A percentile compares a stretch with the other conserved stretches of the same genome.
Conservation (phyloP, 2,329 filamentous ascomycete species). For the Davidsoniella eucalypti region DNA sequence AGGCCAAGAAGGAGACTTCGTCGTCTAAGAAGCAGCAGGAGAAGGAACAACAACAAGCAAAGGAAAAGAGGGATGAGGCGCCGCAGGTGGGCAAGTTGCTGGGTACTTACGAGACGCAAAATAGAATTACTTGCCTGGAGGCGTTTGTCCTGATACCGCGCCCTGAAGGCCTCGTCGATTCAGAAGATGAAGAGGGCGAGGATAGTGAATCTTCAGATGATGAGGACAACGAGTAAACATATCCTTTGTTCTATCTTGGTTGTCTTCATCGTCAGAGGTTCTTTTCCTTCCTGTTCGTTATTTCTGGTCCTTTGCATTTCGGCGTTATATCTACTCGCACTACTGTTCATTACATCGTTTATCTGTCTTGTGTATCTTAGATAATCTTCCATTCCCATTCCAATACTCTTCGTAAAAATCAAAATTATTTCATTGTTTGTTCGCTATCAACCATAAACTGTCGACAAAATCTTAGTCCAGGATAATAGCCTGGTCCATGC, state of each 20-base stretch:
- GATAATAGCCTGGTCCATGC: background rate
- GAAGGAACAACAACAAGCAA: constrained; percentile 18
- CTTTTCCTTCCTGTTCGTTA: background rate
- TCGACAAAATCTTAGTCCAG: too few relatives aligned
- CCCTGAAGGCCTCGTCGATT: constrained; percentile 42
- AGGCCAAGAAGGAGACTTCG: constrained; percentile 17
- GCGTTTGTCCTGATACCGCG: constrained; percentile 70
- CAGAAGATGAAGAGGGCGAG: constrained; percentile 24
- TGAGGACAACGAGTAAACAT: constrained; percentile 18
- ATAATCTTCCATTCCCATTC: too few relatives aligned
- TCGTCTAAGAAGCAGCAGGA: constrained; percentile 11
- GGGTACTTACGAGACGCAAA: constrained; percentile 68
- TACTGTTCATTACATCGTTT: too few relatives aligned
- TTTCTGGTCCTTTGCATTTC: too few relatives aligned
- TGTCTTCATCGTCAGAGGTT: background rate
- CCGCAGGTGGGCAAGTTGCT: constrained; percentile 44
- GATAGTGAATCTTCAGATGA: constrained; percentile 23
- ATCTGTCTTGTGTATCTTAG: too few relatives aligned
- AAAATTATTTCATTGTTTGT: too few relatives aligned
- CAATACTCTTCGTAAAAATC: too few relatives aligned
- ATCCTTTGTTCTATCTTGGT: constrained; percentile 6
- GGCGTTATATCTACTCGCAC: too few relatives aligned
- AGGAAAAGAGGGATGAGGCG: background rate
- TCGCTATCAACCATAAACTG: too few relatives aligned
- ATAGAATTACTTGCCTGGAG: constrained; percentile 75